These are phyloP conservation scores for Sclerotinia nivalis DNA, from an alignment of 2,329 filamentous ascomycete genomes.

Conservation along the genomic window DNA sequence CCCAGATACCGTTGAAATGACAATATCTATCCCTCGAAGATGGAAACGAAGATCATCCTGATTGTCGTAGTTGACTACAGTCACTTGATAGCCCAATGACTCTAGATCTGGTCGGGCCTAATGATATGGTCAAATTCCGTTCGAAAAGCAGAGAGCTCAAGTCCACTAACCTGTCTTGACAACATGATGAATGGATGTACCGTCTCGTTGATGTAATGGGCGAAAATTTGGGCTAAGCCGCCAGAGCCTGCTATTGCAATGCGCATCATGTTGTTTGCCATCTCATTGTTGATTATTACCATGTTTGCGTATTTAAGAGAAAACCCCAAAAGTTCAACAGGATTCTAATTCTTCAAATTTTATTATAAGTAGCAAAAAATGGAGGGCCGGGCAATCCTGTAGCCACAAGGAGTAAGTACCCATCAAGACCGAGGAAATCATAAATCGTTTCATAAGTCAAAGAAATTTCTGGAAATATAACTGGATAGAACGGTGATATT, in stretches of 20 bases:
- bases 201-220: constrained; percentile 61
- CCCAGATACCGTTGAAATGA: constrained; percentile 73
- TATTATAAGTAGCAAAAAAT: not conserved
- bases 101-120: constrained; percentile 44
- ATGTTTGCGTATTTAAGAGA: not conserved
- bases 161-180: constrained; percentile 59
- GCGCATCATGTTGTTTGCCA: constrained; percentile 48
- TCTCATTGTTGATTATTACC: not conserved
- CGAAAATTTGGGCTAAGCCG: constrained; percentile 58
- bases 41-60: constrained; percentile 60
- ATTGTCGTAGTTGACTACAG: constrained; percentile 66
- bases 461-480: constrained; percentile 25
- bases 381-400: not conserved
- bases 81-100: constrained; percentile 59
- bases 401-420: not conserved
- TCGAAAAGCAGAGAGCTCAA: not conserved
- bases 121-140: not conserved
- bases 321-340: not conserved
- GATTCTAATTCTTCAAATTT: not conserved
- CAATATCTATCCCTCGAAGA: constrained; percentile 70
- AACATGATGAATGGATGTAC: constrained; percentile 70
- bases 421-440: constrained; percentile 24
- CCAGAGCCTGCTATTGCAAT: constrained; percentile 63
- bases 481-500: constrained; percentile 27
- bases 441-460: constrained; percentile 33